phyloP scores from a whole-genome alignment of 306 rosid species.

The Fragaria vesca region DNA sequence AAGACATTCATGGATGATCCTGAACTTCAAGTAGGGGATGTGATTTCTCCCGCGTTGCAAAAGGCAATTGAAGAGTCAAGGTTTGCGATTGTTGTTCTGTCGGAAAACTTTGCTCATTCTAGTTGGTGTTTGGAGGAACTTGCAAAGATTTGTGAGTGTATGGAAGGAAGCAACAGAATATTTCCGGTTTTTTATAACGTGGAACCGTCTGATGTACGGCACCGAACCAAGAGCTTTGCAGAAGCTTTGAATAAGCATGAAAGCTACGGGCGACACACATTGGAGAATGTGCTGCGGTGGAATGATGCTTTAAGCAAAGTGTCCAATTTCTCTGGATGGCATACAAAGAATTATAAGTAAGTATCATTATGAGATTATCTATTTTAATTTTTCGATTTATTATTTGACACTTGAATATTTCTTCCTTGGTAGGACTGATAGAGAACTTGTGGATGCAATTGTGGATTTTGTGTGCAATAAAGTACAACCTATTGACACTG shows the following conservation, averaged over 20 bases:
- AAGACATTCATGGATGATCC: background rate
- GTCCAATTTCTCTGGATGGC: background rate
- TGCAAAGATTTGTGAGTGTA: too few relatives aligned
- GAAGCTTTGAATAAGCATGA: background rate
- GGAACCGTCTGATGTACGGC: background rate
- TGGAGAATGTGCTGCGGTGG: background rate
- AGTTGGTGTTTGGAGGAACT: background rate
- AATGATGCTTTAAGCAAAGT: background rate
- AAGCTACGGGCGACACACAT: background rate
- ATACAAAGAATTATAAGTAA: background rate
- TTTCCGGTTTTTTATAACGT: background rate
- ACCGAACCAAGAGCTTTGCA: background rate
- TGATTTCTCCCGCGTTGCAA: background rate
- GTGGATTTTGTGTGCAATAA: background rate
- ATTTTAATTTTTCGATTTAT: too few relatives aligned
- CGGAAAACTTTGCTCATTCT: background rate
- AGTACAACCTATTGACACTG: background rate
- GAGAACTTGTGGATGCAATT: background rate
- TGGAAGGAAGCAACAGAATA: background rate
- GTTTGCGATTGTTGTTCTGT: background rate
- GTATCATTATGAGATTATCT: too few relatives aligned
- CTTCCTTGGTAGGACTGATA: too few relatives aligned
- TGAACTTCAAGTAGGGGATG: background rate
- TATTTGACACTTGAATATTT: too few relatives aligned
- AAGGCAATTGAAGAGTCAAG: background rate